A percentile compares a stretch with the other conserved stretches of the same genome.
Conservation (phyloP, 768 basidiomycete species). For the Hydnomerulius pinastri region DNA sequence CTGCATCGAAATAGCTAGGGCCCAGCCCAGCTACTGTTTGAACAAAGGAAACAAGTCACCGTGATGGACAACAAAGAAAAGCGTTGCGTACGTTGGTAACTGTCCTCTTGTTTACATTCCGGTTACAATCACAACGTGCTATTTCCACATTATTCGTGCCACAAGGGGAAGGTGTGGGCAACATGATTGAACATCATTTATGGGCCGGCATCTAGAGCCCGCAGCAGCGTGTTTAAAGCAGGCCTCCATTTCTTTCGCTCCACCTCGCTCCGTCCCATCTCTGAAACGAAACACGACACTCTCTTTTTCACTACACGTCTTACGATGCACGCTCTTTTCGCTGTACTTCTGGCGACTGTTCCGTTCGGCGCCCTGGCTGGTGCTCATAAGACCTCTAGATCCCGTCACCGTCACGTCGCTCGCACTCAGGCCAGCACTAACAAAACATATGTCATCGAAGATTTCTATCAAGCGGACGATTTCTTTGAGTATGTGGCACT, state of each 20-base stretch:
- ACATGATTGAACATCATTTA: conserved; percentile 4
- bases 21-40: no score
- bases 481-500: conserved; percentile 56
- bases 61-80: background rate
- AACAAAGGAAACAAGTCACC: background rate
- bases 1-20: background rate
- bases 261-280: background rate
- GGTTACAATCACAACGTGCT: no score
- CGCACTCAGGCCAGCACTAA: conserved; percentile 20
- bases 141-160: conserved; percentile 14
- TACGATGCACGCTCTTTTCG: conserved; percentile 35
- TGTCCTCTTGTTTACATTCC: background rate
- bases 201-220: background rate
- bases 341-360: conserved; percentile 32
- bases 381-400: conserved; percentile 28
- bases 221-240: background rate
- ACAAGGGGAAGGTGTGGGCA: conserved; percentile 14
- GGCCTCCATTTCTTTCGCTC: background rate
- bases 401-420: conserved; percentile 30
- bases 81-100: background rate
- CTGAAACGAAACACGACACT: background rate
- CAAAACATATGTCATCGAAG: conserved; percentile 37
- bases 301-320: conserved; percentile 13
- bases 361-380: conserved; percentile 40
- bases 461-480: conserved; percentile 49